Evolutionary conservation across 2,329 filamentous ascomycete genomes (phyloP), one percentile per base, ranked within the genome.

Genomic region (Calonectria leucothoes): DNA sequence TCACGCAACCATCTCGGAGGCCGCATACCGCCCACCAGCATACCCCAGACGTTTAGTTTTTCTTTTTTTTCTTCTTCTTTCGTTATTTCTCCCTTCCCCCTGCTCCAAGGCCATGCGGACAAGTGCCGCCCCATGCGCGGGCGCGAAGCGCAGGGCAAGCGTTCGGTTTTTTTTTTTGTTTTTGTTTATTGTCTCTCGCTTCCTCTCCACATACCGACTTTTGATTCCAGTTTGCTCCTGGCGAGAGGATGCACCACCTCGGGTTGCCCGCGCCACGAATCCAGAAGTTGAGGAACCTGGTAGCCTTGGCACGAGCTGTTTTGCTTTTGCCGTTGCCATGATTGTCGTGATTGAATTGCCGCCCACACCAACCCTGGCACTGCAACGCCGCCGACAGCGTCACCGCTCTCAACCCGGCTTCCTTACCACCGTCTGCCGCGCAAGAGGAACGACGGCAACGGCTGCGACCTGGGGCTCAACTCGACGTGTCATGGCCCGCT

Each of bases 61-160:
- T 59, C 51, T 55, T 37, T 29, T 37, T 35, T 20, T 42, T 42
- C n/a, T n/a, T n/a, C 25, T 49, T 69, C 33, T 37, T 63, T 65
- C 59, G 42, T 65, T 23, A 35, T 31, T 57, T 57, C 39, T 31
- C 45, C 42, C 42, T 45, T 49, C 39, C 37, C 39, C 39, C 29
- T 31, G 42, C 57, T 5, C 27, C 35, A 57, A 45, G 27, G 37
- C 69, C 55, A 27, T 14, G 33, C 29, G 57, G 39, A 31, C 49
- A 66, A 66, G 42, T 75, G 65, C 77, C 76, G 74, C 77, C 71
- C 66, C 70, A 78, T 73, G 74, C 73, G 77, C 75, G 59, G 48
- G 49, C 42, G 27, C 66, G 66, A 64, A 69, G 51, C 37, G 51
- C 63, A 66, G 75, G 69, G 72, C 72, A 70, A 49, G 68, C 59